Conservation (phyloP, 163 green algal genomes). For the Scenedesmus sp. region DNA sequence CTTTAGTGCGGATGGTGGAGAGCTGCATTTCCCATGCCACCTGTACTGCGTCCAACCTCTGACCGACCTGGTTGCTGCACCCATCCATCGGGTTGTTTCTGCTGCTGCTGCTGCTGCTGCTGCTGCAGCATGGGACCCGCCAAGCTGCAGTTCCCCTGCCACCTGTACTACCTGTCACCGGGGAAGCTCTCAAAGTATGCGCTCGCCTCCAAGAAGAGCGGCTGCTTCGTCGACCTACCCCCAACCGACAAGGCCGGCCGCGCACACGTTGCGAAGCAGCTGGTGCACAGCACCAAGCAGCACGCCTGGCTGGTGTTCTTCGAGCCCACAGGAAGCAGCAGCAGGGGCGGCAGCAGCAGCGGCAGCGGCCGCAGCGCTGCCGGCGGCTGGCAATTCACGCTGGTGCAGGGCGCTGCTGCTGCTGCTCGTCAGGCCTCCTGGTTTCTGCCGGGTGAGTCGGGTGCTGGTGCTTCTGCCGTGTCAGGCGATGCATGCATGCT, state of each 20-base stretch:
- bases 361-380: background rate
- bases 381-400: conserved; percentile 32
- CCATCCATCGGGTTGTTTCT: no score
- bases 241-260: background rate
- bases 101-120: background rate
- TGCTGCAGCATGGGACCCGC: conserved; percentile 41
- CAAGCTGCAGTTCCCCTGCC: conserved; percentile 63
- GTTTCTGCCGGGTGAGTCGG: conserved; percentile 42
- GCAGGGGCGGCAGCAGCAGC: conserved; percentile 26
- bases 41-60: conserved; percentile 59
- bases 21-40: conserved; percentile 63
- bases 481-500: no score
- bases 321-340: conserved; percentile 33
- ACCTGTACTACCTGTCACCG: conserved; percentile 60
- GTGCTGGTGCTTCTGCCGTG: background rate
- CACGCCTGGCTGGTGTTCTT: conserved; percentile 75
- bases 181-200: conserved; percentile 62
- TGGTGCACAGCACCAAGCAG: conserved; percentile 61
- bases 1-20: no score
- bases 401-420: conserved; percentile 38
- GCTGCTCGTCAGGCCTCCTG: conserved; percentile 39
- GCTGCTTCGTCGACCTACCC: conserved; percentile 51
- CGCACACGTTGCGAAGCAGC: background rate
- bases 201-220: conserved; percentile 45
- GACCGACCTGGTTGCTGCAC: background rate